These are phyloP conservation scores for Cadophora gregata DNA, from an alignment of 2,329 filamentous ascomycete species.

Conservation along the genomic window DNA sequence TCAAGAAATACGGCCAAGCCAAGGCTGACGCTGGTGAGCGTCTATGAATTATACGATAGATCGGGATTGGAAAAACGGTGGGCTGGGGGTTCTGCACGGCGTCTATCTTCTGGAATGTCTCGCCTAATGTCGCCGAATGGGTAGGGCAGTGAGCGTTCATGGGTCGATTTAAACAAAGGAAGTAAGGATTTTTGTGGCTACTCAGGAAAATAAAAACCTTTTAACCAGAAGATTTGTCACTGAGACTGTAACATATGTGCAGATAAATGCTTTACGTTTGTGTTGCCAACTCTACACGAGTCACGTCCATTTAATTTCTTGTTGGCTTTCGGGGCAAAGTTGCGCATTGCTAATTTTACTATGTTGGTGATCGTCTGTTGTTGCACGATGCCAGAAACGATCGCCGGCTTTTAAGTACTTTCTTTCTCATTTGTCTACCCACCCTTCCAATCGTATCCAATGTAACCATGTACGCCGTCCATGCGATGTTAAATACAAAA, in stretches of 20 bases:
- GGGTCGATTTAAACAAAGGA: background rate
- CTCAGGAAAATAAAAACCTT: background rate
- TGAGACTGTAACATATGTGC: too few relatives aligned
- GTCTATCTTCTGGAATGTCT: conserved; percentile 7
- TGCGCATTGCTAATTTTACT: too few relatives aligned
- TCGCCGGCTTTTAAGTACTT: too few relatives aligned
- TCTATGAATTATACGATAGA: conserved; percentile 43
- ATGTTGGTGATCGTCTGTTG: too few relatives aligned
- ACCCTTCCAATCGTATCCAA: too few relatives aligned
- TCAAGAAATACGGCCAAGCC: conserved; percentile 72
- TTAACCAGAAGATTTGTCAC: background rate
- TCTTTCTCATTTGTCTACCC: too few relatives aligned
- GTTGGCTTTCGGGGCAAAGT: too few relatives aligned
- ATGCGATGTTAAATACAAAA: too few relatives aligned
- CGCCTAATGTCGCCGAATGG: background rate
- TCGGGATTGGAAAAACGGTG: background rate
- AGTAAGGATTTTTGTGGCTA: background rate
- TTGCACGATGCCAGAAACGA: too few relatives aligned
- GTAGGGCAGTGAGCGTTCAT: background rate
- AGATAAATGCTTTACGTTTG: background rate
- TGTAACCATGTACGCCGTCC: too few relatives aligned
- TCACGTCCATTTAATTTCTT: too few relatives aligned
- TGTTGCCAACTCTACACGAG: too few relatives aligned
- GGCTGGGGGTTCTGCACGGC: background rate
- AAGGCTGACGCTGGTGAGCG: conserved; percentile 80